Percentiles rank a stretch among this genome's conserved stretches.
Evolutionary conservation across 140 eudicot genomes (phyloP).

Genomic region (Erigeron philadelphicus): DNA sequence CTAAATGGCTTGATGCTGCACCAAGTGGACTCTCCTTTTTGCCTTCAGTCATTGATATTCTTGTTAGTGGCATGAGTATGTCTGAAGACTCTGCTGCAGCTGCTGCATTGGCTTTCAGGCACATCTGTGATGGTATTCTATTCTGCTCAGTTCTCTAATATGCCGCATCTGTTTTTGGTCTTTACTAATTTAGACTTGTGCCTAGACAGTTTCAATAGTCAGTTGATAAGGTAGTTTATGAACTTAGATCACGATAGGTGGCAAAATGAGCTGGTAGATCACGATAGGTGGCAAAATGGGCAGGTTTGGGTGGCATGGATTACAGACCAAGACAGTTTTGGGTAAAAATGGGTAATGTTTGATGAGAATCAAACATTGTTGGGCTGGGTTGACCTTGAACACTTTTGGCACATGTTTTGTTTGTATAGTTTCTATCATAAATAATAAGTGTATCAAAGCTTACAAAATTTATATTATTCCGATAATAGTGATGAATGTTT

Average conservation of each 20-base stretch:
- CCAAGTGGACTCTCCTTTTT: constrained; percentile 70
- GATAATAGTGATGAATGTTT: no score
- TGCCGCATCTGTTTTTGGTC: no score
- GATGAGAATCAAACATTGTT: not conserved
- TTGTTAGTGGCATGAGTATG: constrained; percentile 89
- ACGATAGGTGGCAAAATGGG: not conserved
- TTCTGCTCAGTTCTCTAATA: not conserved
- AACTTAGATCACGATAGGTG: not conserved
- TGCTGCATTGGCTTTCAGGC: constrained; percentile 92
- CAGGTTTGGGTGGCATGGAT: not conserved
- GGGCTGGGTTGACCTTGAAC: not conserved
- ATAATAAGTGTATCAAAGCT: no score
- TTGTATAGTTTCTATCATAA: no score
- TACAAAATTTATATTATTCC: no score
- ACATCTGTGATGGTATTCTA: constrained; percentile 78
- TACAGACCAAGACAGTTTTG: not conserved
- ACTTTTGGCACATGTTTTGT: not conserved
- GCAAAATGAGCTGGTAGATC: not conserved
- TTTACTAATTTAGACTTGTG: no score
- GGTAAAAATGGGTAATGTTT: not conserved
- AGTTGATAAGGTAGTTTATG: no score
- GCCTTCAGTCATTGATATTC: constrained; percentile 81
- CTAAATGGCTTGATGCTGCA: constrained; percentile 93
- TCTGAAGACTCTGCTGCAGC: constrained; percentile 98
- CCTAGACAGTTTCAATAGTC: no score